Evolutionary conservation across 1,139 yeast species (phyloP), one percentile per base, ranked within the genome.

Genomic region (Suhomyces choctaworum): DNA sequence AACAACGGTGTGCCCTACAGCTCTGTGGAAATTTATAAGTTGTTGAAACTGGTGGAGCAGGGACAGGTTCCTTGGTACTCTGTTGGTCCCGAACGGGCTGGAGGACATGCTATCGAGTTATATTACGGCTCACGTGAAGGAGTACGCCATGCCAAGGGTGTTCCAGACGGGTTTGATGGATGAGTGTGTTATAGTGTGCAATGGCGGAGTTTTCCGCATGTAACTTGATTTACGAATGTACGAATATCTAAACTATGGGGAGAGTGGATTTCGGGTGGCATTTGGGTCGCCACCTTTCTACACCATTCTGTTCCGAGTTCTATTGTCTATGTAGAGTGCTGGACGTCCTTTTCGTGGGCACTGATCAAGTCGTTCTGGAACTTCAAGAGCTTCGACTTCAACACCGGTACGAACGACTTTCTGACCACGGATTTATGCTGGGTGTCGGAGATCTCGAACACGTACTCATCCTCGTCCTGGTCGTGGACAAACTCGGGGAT

Each of bases 1-100:
- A 73, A 78, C 27, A 80, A 84, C 24, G 95, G 95, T 30, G 76
- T 89, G 34, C 95, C 96, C 2, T 90, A 90, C 59, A 76, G 84
- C 36, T 82, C 83, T 41, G 87, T 87, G 45, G 94, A 84, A 32
- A 82, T 92, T 7, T 86, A 82, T 55, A 81, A 76, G 46, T 68
- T 82, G 24, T 72, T 89, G 46, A 82, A 84, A 50, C 73, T 73
- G 23, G 73, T 87, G 19, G 85, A 82, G 46, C 78, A 73, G 33
- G 87, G 88, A 3, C 69, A 64, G 32, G 74, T 76, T 32, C 78
- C 79, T 13, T 90, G 97, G 97, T 72, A 74, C 46, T 80, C 66
- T 32, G 45, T 70, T 25, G 60, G 60, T 13, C 53, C 51, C 7
- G 64, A 62, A 5, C 50, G 51, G 23, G 68, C 67, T 36, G 70